Percentiles rank a stretch among this genome's conserved stretches.
Conservation (phyloP, 495 filamentous ascomycete species). For the Bacidia rubella region DNA sequence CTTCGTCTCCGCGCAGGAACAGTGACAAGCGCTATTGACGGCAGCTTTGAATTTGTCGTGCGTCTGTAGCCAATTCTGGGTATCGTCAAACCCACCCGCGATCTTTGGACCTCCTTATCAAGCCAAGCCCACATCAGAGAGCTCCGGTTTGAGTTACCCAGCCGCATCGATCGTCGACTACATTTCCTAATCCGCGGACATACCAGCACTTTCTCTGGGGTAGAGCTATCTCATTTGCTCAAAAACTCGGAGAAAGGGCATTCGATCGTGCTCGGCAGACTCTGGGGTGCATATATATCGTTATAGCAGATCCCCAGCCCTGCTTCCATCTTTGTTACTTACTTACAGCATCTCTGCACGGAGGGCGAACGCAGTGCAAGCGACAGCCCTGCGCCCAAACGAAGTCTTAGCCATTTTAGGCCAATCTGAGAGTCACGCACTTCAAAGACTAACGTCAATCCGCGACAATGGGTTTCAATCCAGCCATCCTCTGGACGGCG, state of each 20-base stretch:
- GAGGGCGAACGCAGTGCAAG: too few relatives aligned
- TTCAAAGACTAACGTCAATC: background rate
- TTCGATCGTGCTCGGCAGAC: background rate
- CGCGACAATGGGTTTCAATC: slow-evolving; percentile 13
- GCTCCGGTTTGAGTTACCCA: background rate
- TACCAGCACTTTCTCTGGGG: slow-evolving; percentile 1
- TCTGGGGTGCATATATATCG: background rate
- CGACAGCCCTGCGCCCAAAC: background rate
- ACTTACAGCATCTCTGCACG: too few relatives aligned
- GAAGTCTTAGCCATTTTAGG: background rate
- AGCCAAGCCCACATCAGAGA: slow-evolving; percentile 4
- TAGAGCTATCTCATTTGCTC: background rate
- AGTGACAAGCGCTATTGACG: background rate
- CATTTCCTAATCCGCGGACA: slow-evolving; percentile 16
- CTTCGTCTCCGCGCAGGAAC: background rate
- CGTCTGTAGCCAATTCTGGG: background rate
- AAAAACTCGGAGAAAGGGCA: slow-evolving; percentile 12
- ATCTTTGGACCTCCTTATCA: slow-evolving; percentile 3
- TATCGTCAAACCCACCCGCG: background rate
- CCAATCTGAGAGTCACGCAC: background rate
- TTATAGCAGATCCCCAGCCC: too few relatives aligned
- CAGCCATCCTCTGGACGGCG: slow-evolving; percentile 40
- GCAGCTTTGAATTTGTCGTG: background rate
- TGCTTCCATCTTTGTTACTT: too few relatives aligned
- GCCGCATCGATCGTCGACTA: slow-evolving; percentile 1